Percentiles rank a stretch among this genome's conserved stretches.
Conservation (phyloP, 768 basidiomycete species). For the Hebeloma cylindrosporum region DNA sequence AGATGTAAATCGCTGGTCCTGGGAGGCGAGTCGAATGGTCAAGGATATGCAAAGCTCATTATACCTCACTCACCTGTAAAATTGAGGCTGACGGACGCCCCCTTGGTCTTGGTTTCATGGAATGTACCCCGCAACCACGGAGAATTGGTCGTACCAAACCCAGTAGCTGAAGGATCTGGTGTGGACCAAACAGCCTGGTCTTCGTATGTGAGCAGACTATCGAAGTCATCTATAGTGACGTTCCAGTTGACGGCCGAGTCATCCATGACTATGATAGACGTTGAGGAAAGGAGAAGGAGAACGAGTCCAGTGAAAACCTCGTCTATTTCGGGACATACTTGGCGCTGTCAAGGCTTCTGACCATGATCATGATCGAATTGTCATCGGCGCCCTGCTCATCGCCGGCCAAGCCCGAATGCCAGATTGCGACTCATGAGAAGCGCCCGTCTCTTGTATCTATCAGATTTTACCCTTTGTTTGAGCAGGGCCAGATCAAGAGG, state of each 20-base stretch:
- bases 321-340: too few relatives aligned
- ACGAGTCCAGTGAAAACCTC: not conserved
- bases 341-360: too few relatives aligned
- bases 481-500: too few relatives aligned
- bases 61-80: slow-evolving; percentile 38
- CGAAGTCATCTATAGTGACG: slow-evolving; percentile 49
- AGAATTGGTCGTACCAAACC: slow-evolving; percentile 33
- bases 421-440: too few relatives aligned
- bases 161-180: slow-evolving; percentile 44
- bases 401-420: too few relatives aligned
- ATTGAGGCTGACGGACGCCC: slow-evolving; percentile 39
- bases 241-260: slow-evolving; percentile 43
- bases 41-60: not conserved
- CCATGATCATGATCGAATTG: too few relatives aligned
- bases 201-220: slow-evolving; percentile 41
- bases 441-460: too few relatives aligned
- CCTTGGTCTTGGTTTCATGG: slow-evolving; percentile 38
- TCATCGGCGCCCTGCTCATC: too few relatives aligned
- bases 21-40: not conserved
- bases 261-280: slow-evolving; percentile 31
- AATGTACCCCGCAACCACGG: slow-evolving; percentile 46
- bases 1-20: slow-evolving; percentile 46
- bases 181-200: slow-evolving; percentile 43
- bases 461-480: too few relatives aligned
- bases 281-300: not conserved